Evolutionary conservation across 257 asterid genomes (phyloP), one percentile per base, ranked within the genome.

Genomic region (Salvia hispanica): DNA sequence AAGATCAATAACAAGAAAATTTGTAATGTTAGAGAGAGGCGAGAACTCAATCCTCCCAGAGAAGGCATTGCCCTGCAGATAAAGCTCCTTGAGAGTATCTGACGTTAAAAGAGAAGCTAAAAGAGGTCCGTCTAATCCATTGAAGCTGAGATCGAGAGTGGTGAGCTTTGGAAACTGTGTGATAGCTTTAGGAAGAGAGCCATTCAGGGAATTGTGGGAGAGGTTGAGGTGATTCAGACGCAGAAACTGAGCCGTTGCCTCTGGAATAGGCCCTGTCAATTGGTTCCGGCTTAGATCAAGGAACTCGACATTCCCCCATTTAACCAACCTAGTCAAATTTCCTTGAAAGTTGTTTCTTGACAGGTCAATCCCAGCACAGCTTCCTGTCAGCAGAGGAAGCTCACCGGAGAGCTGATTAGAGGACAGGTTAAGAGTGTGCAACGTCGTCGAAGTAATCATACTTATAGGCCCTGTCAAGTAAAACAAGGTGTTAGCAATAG

Each of bases 261-360:
- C 95, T 5, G 93, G 95, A 51, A 93, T 76, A 77, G 83, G 34
- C 34, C 99, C 99, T 2, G 79, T 50, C 80, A 93, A 74, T 42
- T 71, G 83, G 68, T 93, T 93, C 74, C 79, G 88, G 76, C 99
- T 90, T 56, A 91, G 89, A 79, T 93, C 97, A 55, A 93, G 90
- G 53, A 81, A 50, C 77, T 93, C 97, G 18, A 93, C 67, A 74
- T 87, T 86, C 34, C 81, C 99, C 99, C 97, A 93, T 77, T 88
- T 90, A 74, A 80, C 78, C 81, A 90, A 53, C 64, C 88, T 75
- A 3, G 88, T 77, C 53, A 93, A 76, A 47, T 84, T 84, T 40
- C 99, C 99, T 69, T 75, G 87, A 58, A 93, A 86, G 36, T 79
- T 86, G 81, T 93, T 93, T 33, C 65, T 81, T 4, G 97, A 88